These are phyloP conservation scores for Senecio squalidus DNA, from an alignment of 140 eudicot genomes.

Conservation along the genomic window DNA sequence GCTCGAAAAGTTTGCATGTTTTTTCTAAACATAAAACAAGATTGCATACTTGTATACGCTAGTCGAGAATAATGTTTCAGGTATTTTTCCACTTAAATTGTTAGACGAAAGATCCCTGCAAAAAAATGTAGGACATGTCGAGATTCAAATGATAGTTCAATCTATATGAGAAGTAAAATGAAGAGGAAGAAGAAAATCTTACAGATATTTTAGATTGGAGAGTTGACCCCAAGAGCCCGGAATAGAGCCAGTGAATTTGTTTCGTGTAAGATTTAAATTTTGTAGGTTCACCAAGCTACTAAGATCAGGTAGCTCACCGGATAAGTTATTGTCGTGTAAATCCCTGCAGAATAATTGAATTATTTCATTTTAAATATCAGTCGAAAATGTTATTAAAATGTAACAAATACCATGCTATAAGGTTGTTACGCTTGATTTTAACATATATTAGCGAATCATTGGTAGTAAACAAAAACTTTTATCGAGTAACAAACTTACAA, in stretches of 20 bases:
- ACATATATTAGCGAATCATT: neutral
- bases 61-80: slow-evolving; percentile 43
- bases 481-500: slow-evolving; percentile 49
- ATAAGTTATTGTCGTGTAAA: slow-evolving; percentile 59
- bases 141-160: neutral
- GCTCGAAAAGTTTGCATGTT: neutral
- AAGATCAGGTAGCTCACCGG: slow-evolving; percentile 70
- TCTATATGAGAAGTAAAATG: neutral
- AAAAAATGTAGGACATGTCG: neutral
- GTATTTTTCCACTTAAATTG: slow-evolving; percentile 60
- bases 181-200: slow-evolving; percentile 26
- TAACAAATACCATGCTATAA: neutral
- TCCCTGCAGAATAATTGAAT: slow-evolving; percentile 45
- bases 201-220: slow-evolving; percentile 68
- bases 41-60: slow-evolving; percentile 59
- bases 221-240: slow-evolving; percentile 76
- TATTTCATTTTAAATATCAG: neutral
- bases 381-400: neutral
- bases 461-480: neutral
- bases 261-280: slow-evolving; percentile 54
- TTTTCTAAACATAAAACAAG: neutral
- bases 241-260: slow-evolving; percentile 64
- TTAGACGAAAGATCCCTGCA: slow-evolving; percentile 83
- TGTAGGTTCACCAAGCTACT: slow-evolving; percentile 62
- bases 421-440: neutral